Evolutionary conservation across 345 rosid genomes (phyloP), one percentile per base, ranked within the genome.

Genomic region (Murraya koenigii): DNA sequence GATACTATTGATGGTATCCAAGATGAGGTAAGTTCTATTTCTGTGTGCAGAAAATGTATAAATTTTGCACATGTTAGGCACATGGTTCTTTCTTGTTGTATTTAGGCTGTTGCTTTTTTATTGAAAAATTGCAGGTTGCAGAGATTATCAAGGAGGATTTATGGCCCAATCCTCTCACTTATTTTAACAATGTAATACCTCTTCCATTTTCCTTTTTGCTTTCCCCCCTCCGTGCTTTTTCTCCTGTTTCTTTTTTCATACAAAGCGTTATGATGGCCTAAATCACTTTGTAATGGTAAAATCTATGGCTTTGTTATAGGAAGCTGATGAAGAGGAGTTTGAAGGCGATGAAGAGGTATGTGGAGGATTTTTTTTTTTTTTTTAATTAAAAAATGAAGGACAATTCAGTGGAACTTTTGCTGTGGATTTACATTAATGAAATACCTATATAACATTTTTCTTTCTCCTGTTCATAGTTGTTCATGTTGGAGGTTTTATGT

Each of bases 71-170:
- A 17, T 47, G 14, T 47, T 54, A 15, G 30, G 38, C 8, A 44
- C 8, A 7, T 38, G 14, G 15, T 68, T 54, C 44, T 49, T 66
- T 14, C 65, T 64, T n/a, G 59, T 73, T 55, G 41, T 66, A 25
- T 58, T 70, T 11, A 64, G 74, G 56, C 66, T 73, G 69, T 30
- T 59, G 35, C 22, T 20, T 73, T 69, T 20, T 20, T 44, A 36
- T 78, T 56, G 59, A 61, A 70, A 32, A 64, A 60, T 62, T 82
- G 82, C 95, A 95, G 98, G 82, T 95, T 59, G 97, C 99, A 2
- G 98, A 93, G 80, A 87, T 95, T 23, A 93, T 95, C 79, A 95
- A 92, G 88, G 99, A 93, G 83, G 98, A 95, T 77, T 71, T 95
- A 41, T 95, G 99, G 99, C 87, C 94, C 66, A 93, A 93, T 90